Conservation (phyloP, 2,329 filamentous ascomycete genomes). For the Dendryphion nanum region DNA sequence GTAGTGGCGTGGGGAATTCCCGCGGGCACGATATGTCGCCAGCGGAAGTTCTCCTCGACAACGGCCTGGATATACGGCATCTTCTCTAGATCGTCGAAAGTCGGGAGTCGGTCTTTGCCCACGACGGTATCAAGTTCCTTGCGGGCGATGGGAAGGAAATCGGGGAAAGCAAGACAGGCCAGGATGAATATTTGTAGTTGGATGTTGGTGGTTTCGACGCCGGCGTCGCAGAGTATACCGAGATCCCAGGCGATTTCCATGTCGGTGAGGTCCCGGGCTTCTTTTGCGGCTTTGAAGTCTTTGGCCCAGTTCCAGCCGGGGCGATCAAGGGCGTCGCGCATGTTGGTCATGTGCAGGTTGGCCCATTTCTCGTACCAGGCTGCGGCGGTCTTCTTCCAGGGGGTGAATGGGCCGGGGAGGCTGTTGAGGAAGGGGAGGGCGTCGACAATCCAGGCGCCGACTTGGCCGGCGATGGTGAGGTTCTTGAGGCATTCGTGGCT, state of each 20-base stretch:
- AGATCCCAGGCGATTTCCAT: conserved; percentile 17
- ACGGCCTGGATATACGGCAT: conserved; percentile 39
- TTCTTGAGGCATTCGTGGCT: conserved; percentile 14
- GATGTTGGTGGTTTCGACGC: conserved; percentile 18
- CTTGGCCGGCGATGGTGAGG: conserved; percentile 17
- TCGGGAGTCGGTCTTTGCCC: conserved; percentile 47
- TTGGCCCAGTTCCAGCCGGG: conserved; percentile 23
- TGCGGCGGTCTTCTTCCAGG: conserved; percentile 25
- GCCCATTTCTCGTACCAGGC: conserved; percentile 11
- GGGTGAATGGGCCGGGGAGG: conserved; percentile 37
- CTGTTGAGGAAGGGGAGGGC: conserved; percentile 43
- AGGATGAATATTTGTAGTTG: conserved; percentile 15
- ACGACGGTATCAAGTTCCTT: conserved; percentile 50
- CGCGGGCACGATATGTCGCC: conserved; percentile 30
- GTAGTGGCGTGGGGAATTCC: conserved; percentile 29
- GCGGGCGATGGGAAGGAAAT: conserved; percentile 33
- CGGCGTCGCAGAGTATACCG: conserved; percentile 17
- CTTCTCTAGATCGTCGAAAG: conserved; percentile 44
- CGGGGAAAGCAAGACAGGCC: conserved; percentile 7
- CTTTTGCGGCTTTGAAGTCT: conserved; percentile 13
- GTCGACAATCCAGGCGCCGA: conserved; percentile 43
- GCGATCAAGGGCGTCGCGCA: conserved; percentile 10
- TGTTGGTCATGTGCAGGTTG: conserved; percentile 16
- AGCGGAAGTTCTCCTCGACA: conserved; percentile 45
- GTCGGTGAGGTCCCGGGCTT: conserved; percentile 8